Percentiles rank a stretch among this genome's conserved stretches.
Evolutionary conservation across 805 yeast species (phyloP).

Genomic region (Candida ortonii): DNA sequence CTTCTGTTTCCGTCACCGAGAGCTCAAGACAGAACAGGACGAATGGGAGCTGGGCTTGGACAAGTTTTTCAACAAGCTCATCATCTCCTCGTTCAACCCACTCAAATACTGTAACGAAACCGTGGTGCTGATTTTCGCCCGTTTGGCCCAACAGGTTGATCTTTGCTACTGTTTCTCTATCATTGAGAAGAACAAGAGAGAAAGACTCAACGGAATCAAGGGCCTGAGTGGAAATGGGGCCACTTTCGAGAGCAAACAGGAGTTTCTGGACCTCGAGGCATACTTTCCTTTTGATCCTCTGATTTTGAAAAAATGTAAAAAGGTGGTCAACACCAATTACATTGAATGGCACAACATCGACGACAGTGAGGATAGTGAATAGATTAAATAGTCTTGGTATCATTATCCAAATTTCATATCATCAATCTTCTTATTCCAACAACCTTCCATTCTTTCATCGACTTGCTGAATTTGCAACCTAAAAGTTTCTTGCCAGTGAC

Average conservation of each 20-base stretch:
- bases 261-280: slow-evolving; percentile 86
- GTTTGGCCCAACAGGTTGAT: slow-evolving; percentile 83
- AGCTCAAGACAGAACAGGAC: slow-evolving; percentile 41
- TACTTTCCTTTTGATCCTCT: slow-evolving; percentile 96
- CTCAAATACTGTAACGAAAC: slow-evolving; percentile 90
- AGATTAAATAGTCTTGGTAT: slow-evolving; percentile 1
- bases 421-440: slow-evolving; percentile 75
- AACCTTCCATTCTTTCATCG: slow-evolving; percentile 63
- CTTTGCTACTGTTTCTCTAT: slow-evolving; percentile 92
- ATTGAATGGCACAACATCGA: slow-evolving; percentile 85
- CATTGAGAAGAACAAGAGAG: slow-evolving; percentile 84
- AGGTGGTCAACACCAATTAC: slow-evolving; percentile 51
- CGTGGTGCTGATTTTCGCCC: slow-evolving; percentile 90
- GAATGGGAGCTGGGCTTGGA: slow-evolving; percentile 81
- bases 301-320: slow-evolving; percentile 60
- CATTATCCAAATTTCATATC: slow-evolving; percentile 35
- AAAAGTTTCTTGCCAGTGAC: slow-evolving; percentile 68
- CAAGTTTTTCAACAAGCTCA: slow-evolving; percentile 80
- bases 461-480: slow-evolving; percentile 65
- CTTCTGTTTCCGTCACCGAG: slow-evolving; percentile 79
- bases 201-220: slow-evolving; percentile 49
- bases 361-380: slow-evolving; percentile 37
- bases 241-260: slow-evolving; percentile 52
- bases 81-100: slow-evolving; percentile 89
- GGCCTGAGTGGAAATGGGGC: slow-evolving; percentile 21